A percentile compares a stretch with the other conserved stretches of the same genome.
These are phyloP conservation scores for Millerozyma miso DNA, from an alignment of 805 yeast genomes.

Conservation along the genomic window DNA sequence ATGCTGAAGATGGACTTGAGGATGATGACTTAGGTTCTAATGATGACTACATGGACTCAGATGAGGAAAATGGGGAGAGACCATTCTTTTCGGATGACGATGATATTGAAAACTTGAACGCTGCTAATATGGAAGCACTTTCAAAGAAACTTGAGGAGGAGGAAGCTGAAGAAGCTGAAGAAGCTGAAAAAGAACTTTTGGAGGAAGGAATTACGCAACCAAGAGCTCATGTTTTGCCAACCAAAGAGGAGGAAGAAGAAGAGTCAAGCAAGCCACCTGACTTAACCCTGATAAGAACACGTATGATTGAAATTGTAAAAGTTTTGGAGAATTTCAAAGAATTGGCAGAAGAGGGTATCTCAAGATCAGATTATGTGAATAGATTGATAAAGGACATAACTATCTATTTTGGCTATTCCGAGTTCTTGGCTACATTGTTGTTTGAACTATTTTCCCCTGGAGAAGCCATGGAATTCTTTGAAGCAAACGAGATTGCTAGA, in stretches of 20 bases:
- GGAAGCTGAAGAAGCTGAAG: constrained; percentile 46
- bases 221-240: constrained; percentile 72
- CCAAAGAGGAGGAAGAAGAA: constrained; percentile 58
- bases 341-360: constrained; percentile 78
- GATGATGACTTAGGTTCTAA: constrained; percentile 15
- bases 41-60: constrained; percentile 47
- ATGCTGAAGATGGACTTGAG: constrained; percentile 42
- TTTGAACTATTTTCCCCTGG: constrained; percentile 89
- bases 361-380: constrained; percentile 77
- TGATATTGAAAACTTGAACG: constrained; percentile 63
- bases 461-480: constrained; percentile 97
- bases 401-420: constrained; percentile 90
- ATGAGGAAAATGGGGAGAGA: constrained; percentile 53
- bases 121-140: constrained; percentile 77
- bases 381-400: constrained; percentile 83
- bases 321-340: constrained; percentile 86
- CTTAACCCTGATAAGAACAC: constrained; percentile 77
- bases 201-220: constrained; percentile 61
- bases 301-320: constrained; percentile 93
- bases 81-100: constrained; percentile 82
- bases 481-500: constrained; percentile 95
- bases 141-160: constrained; percentile 62
- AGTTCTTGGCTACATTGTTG: constrained; percentile 87
- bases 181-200: constrained; percentile 51
- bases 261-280: constrained; percentile 59